phyloP scores from a whole-genome alignment of 2,329 filamentous ascomycete genomes.

The Fusarium sp. region DNA sequence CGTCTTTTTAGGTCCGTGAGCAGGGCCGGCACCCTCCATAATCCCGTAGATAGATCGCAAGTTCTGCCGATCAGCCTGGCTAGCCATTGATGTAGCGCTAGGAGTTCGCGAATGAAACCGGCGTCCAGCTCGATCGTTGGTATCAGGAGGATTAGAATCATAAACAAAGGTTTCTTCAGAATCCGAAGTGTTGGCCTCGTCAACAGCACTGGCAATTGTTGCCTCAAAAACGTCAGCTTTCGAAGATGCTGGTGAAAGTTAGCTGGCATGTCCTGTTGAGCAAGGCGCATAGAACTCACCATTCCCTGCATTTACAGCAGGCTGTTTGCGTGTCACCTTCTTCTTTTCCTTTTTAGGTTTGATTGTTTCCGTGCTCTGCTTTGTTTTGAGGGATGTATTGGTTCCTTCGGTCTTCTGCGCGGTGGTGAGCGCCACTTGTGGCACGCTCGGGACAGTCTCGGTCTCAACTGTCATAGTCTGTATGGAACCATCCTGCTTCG shows the following conservation, averaged over 20 bases:
- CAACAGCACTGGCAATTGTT: slow-evolving; percentile 93
- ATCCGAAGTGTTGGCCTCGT: slow-evolving; percentile 95
- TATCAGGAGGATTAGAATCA: slow-evolving; percentile 90
- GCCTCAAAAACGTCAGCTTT: slow-evolving; percentile 99
- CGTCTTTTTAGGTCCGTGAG: slow-evolving; percentile 74
- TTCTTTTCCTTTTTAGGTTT: slow-evolving; percentile 94
- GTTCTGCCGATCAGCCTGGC: slow-evolving; percentile 70
- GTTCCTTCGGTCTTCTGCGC: slow-evolving; percentile 72
- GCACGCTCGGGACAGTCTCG: slow-evolving; percentile 91
- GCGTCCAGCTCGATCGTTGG: slow-evolving; percentile 66
- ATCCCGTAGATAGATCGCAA: slow-evolving; percentile 74
- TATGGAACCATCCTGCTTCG: slow-evolving; percentile 79
- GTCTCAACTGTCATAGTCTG: slow-evolving; percentile 98
- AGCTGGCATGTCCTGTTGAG: slow-evolving; percentile 18
- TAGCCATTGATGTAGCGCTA: slow-evolving; percentile 86
- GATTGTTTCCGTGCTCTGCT: slow-evolving; percentile 95
- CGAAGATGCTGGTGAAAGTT: slow-evolving; percentile 52
- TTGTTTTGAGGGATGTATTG: slow-evolving; percentile 81
- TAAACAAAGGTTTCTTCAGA: slow-evolving; percentile 99
- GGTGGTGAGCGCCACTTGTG: slow-evolving; percentile 79
- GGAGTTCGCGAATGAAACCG: slow-evolving; percentile 94
- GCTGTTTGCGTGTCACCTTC: slow-evolving; percentile 78
- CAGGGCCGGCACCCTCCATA: slow-evolving; percentile 66
- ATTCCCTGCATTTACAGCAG: slow-evolving; percentile 75
- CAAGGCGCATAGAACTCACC: slow-evolving; percentile 58